Conservation (phyloP, 176 grass and related monocot species). For the Alopecurus myosuroides region DNA sequence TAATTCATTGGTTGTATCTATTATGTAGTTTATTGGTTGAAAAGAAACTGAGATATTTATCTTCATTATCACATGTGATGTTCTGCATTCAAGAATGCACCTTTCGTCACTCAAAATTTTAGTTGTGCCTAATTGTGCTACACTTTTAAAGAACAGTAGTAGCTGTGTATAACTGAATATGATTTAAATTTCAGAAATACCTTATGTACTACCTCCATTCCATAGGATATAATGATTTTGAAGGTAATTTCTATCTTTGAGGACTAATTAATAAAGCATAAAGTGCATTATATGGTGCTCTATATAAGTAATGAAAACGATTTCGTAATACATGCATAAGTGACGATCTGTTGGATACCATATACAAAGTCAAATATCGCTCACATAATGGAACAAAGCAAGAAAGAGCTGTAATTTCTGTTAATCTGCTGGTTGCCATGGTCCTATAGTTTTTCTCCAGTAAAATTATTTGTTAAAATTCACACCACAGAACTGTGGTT, state of each 20-base stretch:
- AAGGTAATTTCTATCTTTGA: too few species aligned
- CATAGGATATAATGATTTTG: too few species aligned
- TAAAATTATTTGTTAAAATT: background rate
- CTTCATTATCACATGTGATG: background rate
- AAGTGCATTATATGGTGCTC: too few species aligned
- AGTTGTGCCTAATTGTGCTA: background rate
- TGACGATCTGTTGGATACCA: too few species aligned
- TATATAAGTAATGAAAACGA: too few species aligned
- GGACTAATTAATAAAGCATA: too few species aligned
- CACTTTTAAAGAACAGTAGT: background rate
- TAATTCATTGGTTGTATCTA: background rate
- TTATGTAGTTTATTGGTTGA: background rate
- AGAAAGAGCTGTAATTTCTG: too few species aligned
- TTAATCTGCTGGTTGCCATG: background rate
- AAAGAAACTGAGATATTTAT: background rate
- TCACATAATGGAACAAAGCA: too few species aligned
- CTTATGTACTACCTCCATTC: too few species aligned
- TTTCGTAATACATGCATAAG: too few species aligned
- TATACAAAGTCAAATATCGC: too few species aligned
- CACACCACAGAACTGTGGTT: background rate
- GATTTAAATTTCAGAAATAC: background rate
- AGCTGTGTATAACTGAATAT: background rate
- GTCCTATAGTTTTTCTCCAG: background rate
- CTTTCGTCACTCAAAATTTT: background rate
- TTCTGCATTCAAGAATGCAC: background rate